Base-by-base conservation (phyloP, 2,329 filamentous ascomycete genomes). In the Diaporthe ampelina region DNA sequence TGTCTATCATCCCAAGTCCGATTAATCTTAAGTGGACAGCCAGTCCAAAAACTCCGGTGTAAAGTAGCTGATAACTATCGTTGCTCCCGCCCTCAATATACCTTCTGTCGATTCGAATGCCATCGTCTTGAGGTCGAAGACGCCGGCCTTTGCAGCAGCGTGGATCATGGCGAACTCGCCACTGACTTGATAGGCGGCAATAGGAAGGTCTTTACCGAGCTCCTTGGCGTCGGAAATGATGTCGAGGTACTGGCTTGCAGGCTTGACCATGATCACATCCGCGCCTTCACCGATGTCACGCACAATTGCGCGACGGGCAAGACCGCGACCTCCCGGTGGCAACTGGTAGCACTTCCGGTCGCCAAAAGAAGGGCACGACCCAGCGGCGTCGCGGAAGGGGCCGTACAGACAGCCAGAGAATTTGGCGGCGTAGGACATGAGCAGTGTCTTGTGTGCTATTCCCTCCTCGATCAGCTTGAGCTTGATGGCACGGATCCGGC, bases 221-320 rank as follows among this genome's bases (percentile, higher is more conserved):
- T 98, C 95, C 87, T 98, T 98, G 70, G 97, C 97, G 81, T 99
- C 97, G 78, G 94, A 95, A 83, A 99, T 98, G 80, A 99, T 98
- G 84, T 99, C 97, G 59, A 99, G 89, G 83, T 98, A 99, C 83
- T 96, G 95, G 79, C 94, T 94, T 13, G 97, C 97, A 2, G 97
- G 97, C 88, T 99, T 99, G 76, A 99, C 97, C 96, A 99, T 98
- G 85, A 99, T 98, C 78, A 98, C 95, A 81, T 99, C 97, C 26
- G 97, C 97, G 35, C 97, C 97, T 85, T 99, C 97, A 77, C 89
- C 90, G 78, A 99, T 96, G 82, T 99, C 97, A 78, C 97, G 91
- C 54, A 91, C 86, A 77, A 99, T 98, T 65, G 97, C 97, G 78
- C 97, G 91, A 77, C 97, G 92, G 21, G 97, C 97, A 58, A 99